These are phyloP conservation scores for Tephrocybe sp. DNA, from an alignment of 768 basidiomycete species.

Conservation along the genomic window DNA sequence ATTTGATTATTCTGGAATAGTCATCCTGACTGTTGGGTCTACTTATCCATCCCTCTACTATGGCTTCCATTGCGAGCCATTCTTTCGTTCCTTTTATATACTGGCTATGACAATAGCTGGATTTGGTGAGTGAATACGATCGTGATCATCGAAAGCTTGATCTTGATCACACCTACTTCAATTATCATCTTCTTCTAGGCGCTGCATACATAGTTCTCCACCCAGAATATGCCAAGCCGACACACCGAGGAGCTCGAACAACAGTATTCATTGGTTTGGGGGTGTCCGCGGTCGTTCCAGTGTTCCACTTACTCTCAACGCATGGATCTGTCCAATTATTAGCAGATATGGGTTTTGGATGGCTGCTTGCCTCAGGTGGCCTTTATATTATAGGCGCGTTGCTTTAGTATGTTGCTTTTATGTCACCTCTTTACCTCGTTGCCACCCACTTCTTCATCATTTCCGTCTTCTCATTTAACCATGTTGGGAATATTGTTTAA, in stretches of 20 bases:
- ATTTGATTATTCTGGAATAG: conserved; percentile 80
- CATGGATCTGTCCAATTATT: conserved; percentile 58
- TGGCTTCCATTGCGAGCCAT: conserved; percentile 67
- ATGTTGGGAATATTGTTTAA: conserved; percentile 10
- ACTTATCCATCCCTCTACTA: conserved; percentile 77
- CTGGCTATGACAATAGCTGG: conserved; percentile 50
- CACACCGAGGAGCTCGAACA: conserved; percentile 75
- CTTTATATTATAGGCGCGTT: conserved; percentile 80
- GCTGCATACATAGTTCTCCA: conserved; percentile 75
- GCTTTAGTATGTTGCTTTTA: conserved; percentile 65
- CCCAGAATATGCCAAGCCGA: conserved; percentile 73
- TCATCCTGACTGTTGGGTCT: conserved; percentile 74
- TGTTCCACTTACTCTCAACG: conserved; percentile 56
- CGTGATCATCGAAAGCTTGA: conserved; percentile 16
- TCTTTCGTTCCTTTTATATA: conserved; percentile 54
- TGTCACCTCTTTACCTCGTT: conserved; percentile 19
- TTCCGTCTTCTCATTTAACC: conserved; percentile 19
- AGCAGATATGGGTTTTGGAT: conserved; percentile 65
- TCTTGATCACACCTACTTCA: conserved; percentile 10
- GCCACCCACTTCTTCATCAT: conserved; percentile 12
- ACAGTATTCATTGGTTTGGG: conserved; percentile 78
- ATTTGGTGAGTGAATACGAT: conserved; percentile 46
- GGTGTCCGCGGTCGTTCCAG: conserved; percentile 63
- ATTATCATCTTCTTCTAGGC: conserved; percentile 31
- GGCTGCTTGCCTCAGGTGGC: conserved; percentile 66